Evolutionary conservation across 2,329 filamentous ascomycete genomes (phyloP), one percentile per base, ranked within the genome.

Genomic region (Elsinoe necatrix): DNA sequence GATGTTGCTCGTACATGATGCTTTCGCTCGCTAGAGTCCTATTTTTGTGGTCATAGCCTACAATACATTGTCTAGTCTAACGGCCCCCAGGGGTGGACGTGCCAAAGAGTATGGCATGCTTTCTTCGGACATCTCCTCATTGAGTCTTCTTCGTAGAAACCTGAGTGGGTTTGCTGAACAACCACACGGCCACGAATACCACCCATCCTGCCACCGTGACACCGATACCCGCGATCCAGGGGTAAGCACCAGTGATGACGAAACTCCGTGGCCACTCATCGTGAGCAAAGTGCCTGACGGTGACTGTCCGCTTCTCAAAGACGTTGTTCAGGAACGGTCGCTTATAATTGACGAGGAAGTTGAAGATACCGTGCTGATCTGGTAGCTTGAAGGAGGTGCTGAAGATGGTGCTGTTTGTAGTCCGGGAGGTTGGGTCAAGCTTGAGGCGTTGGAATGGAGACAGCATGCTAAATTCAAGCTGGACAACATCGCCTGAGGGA

Each of bases 301-400:
- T 95, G 55, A 97, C 91, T 20, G 92, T 93, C 64, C 85, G 82
- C 82, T 97, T 97, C 77, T 96, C 90, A 69, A 96, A 91, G 55
- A 98, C 71, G 69, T 84, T 86, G 66, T 84, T 93, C 64, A 95
- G 74, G 78, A 96, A 95, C 1, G 92, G 90, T 5, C 93, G 84
- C 78, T 95, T 95, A 80, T 97, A 96, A 79, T 96, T 95, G 72
- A 97, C 80, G 69, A 85, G 83, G 80, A 98, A 97, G 76, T 95
- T 95, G 80, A 97, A 98, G 74, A 98, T 96, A 69, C 93, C 93
- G 75, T 98, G 93, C 74, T 98, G 93, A 71, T 98, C 93, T 3
- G 93, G 93, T 3, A 92, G 80, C 61, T 79, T 86, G 74, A 98
- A 96, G 21, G 81, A 79, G 45, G 81, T 79, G 61, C 80, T 79